These are phyloP conservation scores for Cladorrhinum samala DNA, from an alignment of 495 filamentous ascomycete species.

Conservation along the genomic window DNA sequence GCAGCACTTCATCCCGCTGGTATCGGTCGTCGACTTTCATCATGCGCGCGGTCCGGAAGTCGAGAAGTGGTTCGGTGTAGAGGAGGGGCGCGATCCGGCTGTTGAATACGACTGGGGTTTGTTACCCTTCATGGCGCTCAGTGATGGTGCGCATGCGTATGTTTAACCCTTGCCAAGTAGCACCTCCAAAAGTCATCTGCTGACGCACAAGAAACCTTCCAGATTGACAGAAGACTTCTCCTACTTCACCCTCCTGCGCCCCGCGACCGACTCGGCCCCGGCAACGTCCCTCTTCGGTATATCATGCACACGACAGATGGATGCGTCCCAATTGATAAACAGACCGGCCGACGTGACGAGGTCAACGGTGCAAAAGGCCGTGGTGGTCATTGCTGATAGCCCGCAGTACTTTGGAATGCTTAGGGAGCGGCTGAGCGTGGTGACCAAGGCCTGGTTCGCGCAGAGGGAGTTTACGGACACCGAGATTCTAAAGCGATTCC, in stretches of 20 bases:
- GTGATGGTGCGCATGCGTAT: constrained; percentile 91
- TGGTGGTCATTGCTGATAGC: constrained; percentile 91
- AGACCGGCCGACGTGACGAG: constrained; percentile 84
- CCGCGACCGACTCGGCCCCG: constrained; percentile 49
- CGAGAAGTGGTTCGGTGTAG: constrained; percentile 78
- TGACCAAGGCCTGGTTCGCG: constrained; percentile 93
- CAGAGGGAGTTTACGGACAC: constrained; percentile 69
- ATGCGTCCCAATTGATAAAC: constrained; percentile 67
- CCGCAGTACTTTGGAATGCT: constrained; percentile 74
- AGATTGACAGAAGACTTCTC: constrained; percentile 92
- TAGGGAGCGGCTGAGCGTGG: constrained; percentile 76
- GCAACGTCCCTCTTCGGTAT: constrained; percentile 92
- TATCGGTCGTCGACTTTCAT: constrained; percentile 93
- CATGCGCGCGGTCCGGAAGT: constrained; percentile 95
- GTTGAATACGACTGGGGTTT: constrained; percentile 85
- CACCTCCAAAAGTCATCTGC: too few species aligned
- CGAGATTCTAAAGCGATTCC: constrained; percentile 66
- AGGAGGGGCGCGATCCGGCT: constrained; percentile 73
- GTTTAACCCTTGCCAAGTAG: too few species aligned
- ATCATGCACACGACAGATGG: constrained; percentile 86
- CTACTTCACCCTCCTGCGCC: constrained; percentile 87
- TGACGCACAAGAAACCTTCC: too few species aligned
- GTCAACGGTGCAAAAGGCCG: constrained; percentile 94
- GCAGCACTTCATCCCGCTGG: constrained; percentile 53
- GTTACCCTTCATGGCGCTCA: constrained; percentile 95